These are phyloP conservation scores for Lasiodiplodia sp. DNA, from an alignment of 2,329 filamentous ascomycete genomes.

Conservation along the genomic window DNA sequence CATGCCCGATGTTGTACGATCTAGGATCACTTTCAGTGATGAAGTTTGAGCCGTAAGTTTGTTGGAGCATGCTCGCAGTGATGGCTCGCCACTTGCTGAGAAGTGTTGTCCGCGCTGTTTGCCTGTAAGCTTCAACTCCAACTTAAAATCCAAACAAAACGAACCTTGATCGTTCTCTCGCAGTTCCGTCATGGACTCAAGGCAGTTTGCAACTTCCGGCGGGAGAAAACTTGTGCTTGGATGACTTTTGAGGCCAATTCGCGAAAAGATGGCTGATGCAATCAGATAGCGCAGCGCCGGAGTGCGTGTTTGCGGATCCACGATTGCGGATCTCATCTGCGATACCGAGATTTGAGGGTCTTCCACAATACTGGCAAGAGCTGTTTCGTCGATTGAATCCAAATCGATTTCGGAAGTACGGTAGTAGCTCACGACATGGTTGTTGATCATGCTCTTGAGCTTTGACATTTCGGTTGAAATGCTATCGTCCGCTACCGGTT, in stretches of 20 bases:
- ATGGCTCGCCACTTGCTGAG: conserved; percentile 43
- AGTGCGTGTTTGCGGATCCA: conserved; percentile 39
- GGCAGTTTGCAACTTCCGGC: conserved; percentile 36
- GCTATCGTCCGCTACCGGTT: conserved; percentile 44
- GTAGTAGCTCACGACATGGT: conserved; percentile 48
- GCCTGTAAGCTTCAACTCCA: not conserved
- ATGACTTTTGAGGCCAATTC: conserved; percentile 34
- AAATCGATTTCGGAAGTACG: conserved; percentile 36
- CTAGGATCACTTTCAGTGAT: conserved; percentile 40
- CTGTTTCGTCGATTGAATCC: conserved; percentile 37
- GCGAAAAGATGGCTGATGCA: conserved; percentile 41
- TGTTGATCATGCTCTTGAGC: conserved; percentile 45
- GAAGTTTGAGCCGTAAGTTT: conserved; percentile 38
- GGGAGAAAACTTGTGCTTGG: conserved; percentile 40
- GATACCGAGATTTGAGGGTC: conserved; percentile 35
- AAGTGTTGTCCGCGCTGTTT: conserved; percentile 35
- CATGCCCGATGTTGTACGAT: conserved; percentile 36
- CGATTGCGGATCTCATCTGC: conserved; percentile 40
- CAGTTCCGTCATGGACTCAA: conserved; percentile 34
- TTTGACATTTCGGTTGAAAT: conserved; percentile 43
- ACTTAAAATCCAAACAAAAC: not conserved
- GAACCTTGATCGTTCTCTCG: not conserved
- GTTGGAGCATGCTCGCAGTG: conserved; percentile 41
- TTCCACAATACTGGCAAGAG: conserved; percentile 37
- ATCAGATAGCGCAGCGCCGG: conserved; percentile 43